Conservation (phyloP, 78 protist genomes). For the Dictyostelium capitatum region DNA sequence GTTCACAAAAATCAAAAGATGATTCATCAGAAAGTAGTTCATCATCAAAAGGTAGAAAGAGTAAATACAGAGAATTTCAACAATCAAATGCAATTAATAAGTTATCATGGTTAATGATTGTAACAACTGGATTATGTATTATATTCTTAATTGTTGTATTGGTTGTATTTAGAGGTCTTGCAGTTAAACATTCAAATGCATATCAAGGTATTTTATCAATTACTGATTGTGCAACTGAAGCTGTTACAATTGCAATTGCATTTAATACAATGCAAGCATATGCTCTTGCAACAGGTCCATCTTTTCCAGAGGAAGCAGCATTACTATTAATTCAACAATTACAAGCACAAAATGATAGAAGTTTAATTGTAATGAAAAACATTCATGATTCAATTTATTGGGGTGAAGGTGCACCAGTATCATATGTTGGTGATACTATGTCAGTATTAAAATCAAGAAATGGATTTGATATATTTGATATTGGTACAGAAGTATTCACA, state of each 20-base stretch:
- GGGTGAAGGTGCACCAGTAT: constrained; percentile 41
- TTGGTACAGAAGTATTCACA: constrained; percentile 1
- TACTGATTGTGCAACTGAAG: constrained; percentile 19
- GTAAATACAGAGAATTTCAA: constrained; percentile 31
- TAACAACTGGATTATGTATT: background rate
- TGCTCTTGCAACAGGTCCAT: background rate
- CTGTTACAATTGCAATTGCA: constrained; percentile 21
- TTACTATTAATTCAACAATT: background rate
- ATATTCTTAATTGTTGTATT: constrained; percentile 16
- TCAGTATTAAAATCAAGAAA: background rate
- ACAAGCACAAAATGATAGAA: background rate
- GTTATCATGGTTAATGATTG: constrained; percentile 37
- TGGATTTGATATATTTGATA: constrained; percentile 32
- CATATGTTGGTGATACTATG: constrained; percentile 23
- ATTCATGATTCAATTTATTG: constrained; percentile 48
- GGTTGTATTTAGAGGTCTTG: constrained; percentile 28
- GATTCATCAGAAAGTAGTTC: constrained; percentile 4
- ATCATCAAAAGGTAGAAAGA: constrained; percentile 10
- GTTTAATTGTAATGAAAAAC: constrained; percentile 14
- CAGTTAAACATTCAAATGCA: constrained; percentile 12
- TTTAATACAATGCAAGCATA: constrained; percentile 12
- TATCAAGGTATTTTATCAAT: constrained; percentile 69
- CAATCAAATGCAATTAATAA: constrained; percentile 54
- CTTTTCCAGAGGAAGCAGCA: background rate
- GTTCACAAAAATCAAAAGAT: constrained; percentile 8